Percentiles rank a stretch among this genome's conserved stretches.
Conservation (phyloP, 352 stramenopile genomes). For the Phytophthora sojae region DNA sequence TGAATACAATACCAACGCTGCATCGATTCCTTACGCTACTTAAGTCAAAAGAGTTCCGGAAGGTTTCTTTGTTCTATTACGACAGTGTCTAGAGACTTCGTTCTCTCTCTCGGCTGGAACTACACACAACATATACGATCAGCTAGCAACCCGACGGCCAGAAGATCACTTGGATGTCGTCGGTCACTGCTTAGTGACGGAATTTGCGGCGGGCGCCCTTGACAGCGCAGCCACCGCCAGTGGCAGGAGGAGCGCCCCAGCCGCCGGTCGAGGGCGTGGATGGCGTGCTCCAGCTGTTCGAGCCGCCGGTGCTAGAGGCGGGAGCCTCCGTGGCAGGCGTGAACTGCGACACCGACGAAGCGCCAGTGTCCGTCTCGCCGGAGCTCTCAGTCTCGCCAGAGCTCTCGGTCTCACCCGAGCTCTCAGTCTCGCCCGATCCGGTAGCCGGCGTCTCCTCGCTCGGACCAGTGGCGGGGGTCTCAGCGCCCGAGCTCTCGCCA, state of each 20-base stretch:
- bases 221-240: conserved; percentile 11
- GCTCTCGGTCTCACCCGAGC: conserved; percentile 6
- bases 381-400: conserved; percentile 9
- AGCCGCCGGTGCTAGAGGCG: conserved; percentile 8
- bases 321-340: conserved; percentile 8
- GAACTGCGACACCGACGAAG: conserved; percentile 4
- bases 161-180: background rate
- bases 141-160: background rate
- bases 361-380: background rate
- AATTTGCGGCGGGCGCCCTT: conserved; percentile 16
- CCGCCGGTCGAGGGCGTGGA: conserved; percentile 8
- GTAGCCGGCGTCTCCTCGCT: no score
- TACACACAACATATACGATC: conserved; percentile 17
- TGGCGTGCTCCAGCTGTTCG: conserved; percentile 14
- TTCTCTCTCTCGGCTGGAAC: conserved; percentile 7
- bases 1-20: background rate
- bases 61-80: conserved; percentile 19
- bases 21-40: no score
- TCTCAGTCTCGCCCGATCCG: conserved; percentile 7
- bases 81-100: conserved; percentile 19
- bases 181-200: conserved; percentile 22
- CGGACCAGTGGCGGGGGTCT: background rate
- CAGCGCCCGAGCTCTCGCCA: background rate
- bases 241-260: conserved; percentile 5
- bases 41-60: conserved; percentile 12